Evolutionary conservation across 1,139 yeast genomes (phyloP).

Genomic region (Scheffersomyces illinoinensis): DNA sequence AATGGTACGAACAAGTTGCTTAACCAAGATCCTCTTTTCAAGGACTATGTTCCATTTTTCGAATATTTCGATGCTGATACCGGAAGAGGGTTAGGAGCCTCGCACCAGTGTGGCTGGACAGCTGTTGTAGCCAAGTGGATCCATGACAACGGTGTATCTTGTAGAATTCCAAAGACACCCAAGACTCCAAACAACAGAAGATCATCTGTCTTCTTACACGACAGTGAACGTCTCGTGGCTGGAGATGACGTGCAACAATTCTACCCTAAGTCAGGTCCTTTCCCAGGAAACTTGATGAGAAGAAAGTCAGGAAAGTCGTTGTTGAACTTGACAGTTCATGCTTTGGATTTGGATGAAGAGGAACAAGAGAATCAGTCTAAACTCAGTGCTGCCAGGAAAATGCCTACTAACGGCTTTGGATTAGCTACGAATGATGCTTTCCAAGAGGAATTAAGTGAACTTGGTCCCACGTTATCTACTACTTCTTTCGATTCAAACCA

Average conservation of each 20-base stretch:
- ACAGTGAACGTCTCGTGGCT: slow-evolving; percentile 17
- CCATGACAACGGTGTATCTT: slow-evolving; percentile 83
- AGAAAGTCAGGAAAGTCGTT: slow-evolving; percentile 74
- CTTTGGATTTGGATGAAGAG: slow-evolving; percentile 66
- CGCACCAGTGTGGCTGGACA: slow-evolving; percentile 98
- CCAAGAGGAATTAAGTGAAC: slow-evolving; percentile 24
- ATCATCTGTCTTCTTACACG: slow-evolving; percentile 28
- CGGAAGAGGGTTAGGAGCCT: slow-evolving; percentile 92
- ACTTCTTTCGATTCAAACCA: slow-evolving; percentile 35
- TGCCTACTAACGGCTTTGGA: slow-evolving; percentile 18
- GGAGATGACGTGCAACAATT: slow-evolving; percentile 36
- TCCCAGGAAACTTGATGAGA: slow-evolving; percentile 57
- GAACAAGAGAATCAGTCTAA: slow-evolving; percentile 35
- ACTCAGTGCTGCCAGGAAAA: slow-evolving; percentile 17
- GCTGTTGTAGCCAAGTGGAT: slow-evolving; percentile 92
- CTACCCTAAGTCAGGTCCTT: slow-evolving; percentile 50
- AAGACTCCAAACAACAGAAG: slow-evolving; percentile 41
- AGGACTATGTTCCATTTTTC: slow-evolving; percentile 76
- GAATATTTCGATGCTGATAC: slow-evolving; percentile 96
- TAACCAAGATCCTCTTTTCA: slow-evolving; percentile 72
- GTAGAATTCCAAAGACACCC: slow-evolving; percentile 54
- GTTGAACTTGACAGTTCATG: slow-evolving; percentile 63
- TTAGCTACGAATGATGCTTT: slow-evolving; percentile 19
- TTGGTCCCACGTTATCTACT: slow-evolving; percentile 35
- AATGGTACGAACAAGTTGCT: slow-evolving; percentile 67